A percentile compares a stretch with the other conserved stretches of the same genome.
Evolutionary conservation across 2,329 filamentous ascomycete species (phyloP).

Genomic region (Fusarium sublunatum): DNA sequence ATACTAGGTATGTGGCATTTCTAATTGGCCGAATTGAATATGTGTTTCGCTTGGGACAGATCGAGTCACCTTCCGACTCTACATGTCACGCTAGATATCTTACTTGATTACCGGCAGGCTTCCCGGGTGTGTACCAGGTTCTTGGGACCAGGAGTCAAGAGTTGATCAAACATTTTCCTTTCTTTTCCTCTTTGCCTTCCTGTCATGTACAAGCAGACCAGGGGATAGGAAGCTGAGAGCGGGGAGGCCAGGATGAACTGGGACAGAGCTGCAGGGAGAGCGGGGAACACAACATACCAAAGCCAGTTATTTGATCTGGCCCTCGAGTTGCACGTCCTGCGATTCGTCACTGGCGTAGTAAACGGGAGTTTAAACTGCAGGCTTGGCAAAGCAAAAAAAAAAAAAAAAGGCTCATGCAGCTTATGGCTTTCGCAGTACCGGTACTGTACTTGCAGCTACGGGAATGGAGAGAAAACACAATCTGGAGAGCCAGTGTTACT

Average conservation of each 20-base stretch:
- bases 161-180: conserved; percentile 1
- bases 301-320: conserved; percentile 17
- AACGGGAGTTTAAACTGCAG: conserved; percentile 16
- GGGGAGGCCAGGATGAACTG: conserved; percentile 11
- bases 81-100: neutral
- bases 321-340: conserved; percentile 13
- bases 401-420: conserved; percentile 2
- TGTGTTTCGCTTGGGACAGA: conserved; percentile 5
- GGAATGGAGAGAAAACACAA: too few species aligned
- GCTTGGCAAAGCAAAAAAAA: conserved; percentile 19
- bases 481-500: too few species aligned
- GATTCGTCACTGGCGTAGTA: conserved; percentile 15
- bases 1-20: neutral
- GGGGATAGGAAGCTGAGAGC: conserved; percentile 26
- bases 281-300: conserved; percentile 24
- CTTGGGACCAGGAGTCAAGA: conserved; percentile 20
- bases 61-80: neutral
- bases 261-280: conserved; percentile 35
- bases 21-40: neutral
- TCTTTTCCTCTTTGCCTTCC: conserved; percentile 15
- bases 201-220: conserved; percentile 18
- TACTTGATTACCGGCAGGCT: conserved; percentile 1
- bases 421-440: conserved; percentile 1
- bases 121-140: conserved; percentile 22
- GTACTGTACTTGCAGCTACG: neutral